Percentiles rank a stretch among this genome's conserved stretches.
These are phyloP conservation scores for Trichosanthes cucumerina DNA, from an alignment of 306 rosid genomes.

Conservation along the genomic window DNA sequence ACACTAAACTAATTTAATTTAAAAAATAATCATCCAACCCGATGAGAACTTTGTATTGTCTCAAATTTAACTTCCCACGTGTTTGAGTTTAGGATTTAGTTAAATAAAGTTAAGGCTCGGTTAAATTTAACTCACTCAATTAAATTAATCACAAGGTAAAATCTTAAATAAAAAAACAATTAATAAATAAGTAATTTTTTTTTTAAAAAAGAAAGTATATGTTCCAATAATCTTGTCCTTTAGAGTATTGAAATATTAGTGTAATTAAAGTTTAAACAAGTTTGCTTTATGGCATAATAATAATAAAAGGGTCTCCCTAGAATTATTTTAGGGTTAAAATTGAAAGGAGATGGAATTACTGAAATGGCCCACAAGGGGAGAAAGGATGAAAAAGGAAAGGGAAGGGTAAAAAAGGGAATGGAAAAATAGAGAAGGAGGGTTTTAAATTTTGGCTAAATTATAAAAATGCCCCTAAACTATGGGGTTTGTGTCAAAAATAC, in stretches of 20 bases:
- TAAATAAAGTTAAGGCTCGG: neutral
- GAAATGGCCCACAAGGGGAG: neutral
- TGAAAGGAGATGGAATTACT: neutral
- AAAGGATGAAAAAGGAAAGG: neutral
- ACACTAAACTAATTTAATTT: no score
- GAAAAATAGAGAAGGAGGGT: slow-evolving; percentile 7
- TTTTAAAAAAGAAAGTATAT: no score
- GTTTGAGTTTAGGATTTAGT: no score
- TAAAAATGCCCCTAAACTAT: no score
- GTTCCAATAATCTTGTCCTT: neutral
- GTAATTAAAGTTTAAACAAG: neutral
- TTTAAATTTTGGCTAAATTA: neutral
- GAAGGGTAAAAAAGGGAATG: slow-evolving; percentile 4
- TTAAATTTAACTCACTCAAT: neutral
- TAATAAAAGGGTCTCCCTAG: neutral
- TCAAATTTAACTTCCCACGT: no score
- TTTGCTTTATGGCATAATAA: neutral
- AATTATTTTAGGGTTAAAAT: neutral
- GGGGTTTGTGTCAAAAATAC: no score
- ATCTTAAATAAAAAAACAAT: no score
- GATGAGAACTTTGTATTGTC: no score
- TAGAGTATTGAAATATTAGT: neutral
- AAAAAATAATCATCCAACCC: no score
- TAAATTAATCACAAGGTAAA: no score
- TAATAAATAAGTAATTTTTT: no score